Percentiles rank a stretch among this genome's conserved stretches.
Conservation (phyloP, 2,329 filamentous ascomycete species). For the Drechslerella coelobrocha region DNA sequence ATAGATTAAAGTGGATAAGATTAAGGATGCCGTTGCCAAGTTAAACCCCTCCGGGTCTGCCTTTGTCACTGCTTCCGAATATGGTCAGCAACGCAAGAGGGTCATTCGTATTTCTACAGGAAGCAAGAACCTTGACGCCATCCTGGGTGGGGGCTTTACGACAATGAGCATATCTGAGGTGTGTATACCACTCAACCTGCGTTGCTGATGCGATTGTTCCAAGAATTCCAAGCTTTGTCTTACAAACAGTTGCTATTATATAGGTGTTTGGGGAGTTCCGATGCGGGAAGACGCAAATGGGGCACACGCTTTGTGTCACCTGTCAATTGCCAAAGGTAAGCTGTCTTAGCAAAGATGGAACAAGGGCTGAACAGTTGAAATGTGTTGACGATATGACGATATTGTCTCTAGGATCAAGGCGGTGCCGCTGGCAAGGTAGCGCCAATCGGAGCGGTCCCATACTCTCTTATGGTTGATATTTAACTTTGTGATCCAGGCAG, state of each 20-base stretch:
- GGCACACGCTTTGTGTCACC: constrained; percentile 72
- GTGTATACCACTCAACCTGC: neutral
- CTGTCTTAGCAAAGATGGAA: neutral
- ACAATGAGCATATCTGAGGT: constrained; percentile 72
- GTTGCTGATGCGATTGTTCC: neutral
- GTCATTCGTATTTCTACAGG: constrained; percentile 72
- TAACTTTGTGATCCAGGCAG: constrained; percentile 54
- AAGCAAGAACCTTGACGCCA: constrained; percentile 72
- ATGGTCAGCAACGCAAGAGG: constrained; percentile 68
- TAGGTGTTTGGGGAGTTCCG: constrained; percentile 67
- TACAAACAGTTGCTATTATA: constrained; percentile 51
- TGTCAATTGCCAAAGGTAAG: constrained; percentile 63
- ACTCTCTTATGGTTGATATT: neutral
- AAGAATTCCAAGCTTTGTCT: neutral
- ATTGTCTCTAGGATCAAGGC: constrained; percentile 63
- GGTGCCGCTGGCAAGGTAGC: constrained; percentile 71
- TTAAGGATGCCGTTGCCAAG: constrained; percentile 70
- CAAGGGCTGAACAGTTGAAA: neutral
- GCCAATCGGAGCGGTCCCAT: neutral
- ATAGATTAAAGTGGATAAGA: constrained; percentile 70
- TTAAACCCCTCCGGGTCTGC: constrained; percentile 66
- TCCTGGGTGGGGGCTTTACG: constrained; percentile 72
- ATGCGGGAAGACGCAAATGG: constrained; percentile 74
- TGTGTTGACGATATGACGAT: constrained; percentile 51
- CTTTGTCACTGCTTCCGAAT: constrained; percentile 71